Evolutionary conservation across 306 rosid genomes (phyloP).

Genomic region (Hippophae gyantsensis): DNA sequence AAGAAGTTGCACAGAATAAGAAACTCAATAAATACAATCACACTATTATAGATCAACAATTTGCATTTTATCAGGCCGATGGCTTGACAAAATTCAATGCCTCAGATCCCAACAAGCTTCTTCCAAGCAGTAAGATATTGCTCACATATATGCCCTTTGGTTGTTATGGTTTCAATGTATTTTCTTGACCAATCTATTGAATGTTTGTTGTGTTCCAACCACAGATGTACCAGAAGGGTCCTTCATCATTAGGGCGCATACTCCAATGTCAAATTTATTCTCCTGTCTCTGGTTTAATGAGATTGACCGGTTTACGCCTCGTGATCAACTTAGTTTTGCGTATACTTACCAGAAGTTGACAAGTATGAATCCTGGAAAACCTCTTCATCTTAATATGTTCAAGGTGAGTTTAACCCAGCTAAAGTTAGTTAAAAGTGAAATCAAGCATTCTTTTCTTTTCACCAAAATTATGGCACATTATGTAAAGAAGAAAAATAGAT

Average conservation of each 20-base stretch:
- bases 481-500: not conserved
- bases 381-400: slow-evolving; percentile 84
- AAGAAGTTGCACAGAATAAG: slow-evolving; percentile 71
- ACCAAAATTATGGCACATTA: not conserved
- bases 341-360: slow-evolving; percentile 83
- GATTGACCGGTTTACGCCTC: slow-evolving; percentile 87
- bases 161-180: slow-evolving; percentile 4
- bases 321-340: slow-evolving; percentile 96
- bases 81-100: slow-evolving; percentile 66
- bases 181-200: slow-evolving; percentile 4
- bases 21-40: slow-evolving; percentile 75
- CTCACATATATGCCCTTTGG: slow-evolving; percentile 2
- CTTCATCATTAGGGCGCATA: slow-evolving; percentile 85
- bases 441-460: not conserved
- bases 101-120: slow-evolving; percentile 67
- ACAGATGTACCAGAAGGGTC: slow-evolving; percentile 95
- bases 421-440: slow-evolving; percentile 12
- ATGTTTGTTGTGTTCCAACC: slow-evolving; percentile 5
- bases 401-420: slow-evolving; percentile 41
- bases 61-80: slow-evolving; percentile 60
- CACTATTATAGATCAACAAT: slow-evolving; percentile 60
- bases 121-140: slow-evolving; percentile 66
- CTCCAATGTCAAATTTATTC: slow-evolving; percentile 92
- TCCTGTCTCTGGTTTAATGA: slow-evolving; percentile 97
- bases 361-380: slow-evolving; percentile 79